Evolutionary conservation across 331 rosid species (phyloP).

Genomic region (Cydonia oblonga): DNA sequence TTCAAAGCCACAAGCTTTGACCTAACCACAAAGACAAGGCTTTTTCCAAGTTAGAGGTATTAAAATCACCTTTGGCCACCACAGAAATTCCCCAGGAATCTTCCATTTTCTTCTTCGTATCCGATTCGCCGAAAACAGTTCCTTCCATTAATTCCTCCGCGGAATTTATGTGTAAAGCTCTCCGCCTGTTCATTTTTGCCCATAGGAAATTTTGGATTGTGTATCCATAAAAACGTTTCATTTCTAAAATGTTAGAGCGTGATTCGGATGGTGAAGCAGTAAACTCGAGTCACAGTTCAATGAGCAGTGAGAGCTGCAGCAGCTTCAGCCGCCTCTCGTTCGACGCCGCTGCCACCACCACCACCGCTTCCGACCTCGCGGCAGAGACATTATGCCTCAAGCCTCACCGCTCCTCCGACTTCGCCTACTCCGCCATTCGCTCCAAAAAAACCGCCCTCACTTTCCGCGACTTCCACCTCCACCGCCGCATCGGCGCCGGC

Average conservation of each 20-base stretch:
- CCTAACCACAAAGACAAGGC: neutral
- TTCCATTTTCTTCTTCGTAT: neutral
- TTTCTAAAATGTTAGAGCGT: slow-evolving; percentile 50
- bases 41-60: neutral
- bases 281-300: slow-evolving; percentile 59
- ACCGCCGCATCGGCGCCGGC: slow-evolving; percentile 78
- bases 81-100: neutral
- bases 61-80: neutral
- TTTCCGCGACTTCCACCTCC: slow-evolving; percentile 68
- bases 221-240: neutral
- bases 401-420: slow-evolving; percentile 92
- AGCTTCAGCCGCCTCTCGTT: slow-evolving; percentile 89
- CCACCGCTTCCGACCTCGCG: slow-evolving; percentile 27
- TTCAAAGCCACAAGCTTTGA: neutral
- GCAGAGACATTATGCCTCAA: slow-evolving; percentile 39
- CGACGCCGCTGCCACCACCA: slow-evolving; percentile 40
- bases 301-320: slow-evolving; percentile 90
- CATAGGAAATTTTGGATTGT: neutral
- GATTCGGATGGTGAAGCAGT: slow-evolving; percentile 47
- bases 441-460: slow-evolving; percentile 43
- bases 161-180: neutral
- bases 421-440: slow-evolving; percentile 76
- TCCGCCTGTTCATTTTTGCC: neutral
- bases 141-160: neutral
- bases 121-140: neutral